Percentiles rank a stretch among this genome's conserved stretches.
Evolutionary conservation across 371 early-diverging fungal species (phyloP).

Genomic region (Mortierella sp.): DNA sequence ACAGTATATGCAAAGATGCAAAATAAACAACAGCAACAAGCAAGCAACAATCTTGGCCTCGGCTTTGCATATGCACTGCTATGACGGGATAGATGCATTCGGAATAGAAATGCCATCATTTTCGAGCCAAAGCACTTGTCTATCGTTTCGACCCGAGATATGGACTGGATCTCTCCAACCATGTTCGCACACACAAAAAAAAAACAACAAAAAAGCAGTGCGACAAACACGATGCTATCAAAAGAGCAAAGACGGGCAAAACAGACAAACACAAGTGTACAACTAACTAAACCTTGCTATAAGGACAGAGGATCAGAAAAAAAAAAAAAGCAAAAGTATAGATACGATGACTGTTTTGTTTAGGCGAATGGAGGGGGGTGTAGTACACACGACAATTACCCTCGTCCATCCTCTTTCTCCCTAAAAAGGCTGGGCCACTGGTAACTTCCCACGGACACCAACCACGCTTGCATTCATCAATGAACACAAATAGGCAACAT

Average conservation of each 20-base stretch:
- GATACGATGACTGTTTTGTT: too few relatives aligned
- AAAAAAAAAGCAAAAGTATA: too few relatives aligned
- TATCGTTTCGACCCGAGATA: background rate
- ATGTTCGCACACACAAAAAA: slow-evolving; percentile 24
- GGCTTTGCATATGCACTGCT: slow-evolving; percentile 3
- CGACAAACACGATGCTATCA: background rate
- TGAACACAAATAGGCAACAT: background rate
- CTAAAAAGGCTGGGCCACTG: background rate
- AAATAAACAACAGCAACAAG: background rate
- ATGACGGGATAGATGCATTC: background rate
- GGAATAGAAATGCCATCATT: slow-evolving; percentile 26
- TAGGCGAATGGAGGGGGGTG: too few relatives aligned
- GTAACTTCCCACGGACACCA: background rate
- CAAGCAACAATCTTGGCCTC: too few relatives aligned
- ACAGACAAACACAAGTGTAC: too few relatives aligned
- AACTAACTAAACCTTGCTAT: too few relatives aligned
- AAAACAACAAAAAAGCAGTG: background rate
- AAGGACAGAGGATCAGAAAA: too few relatives aligned
- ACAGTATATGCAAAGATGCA: too few relatives aligned
- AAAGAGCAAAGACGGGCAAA: too few relatives aligned
- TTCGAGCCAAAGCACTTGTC: slow-evolving; percentile 28
- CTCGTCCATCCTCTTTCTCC: too few relatives aligned
- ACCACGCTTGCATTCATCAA: background rate
- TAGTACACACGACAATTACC: too few relatives aligned
- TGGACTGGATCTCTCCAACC: background rate